Evolutionary conservation across 306 rosid species (phyloP), one percentile per base, ranked within the genome.

Genomic region (Cucurbita pepo): DNA sequence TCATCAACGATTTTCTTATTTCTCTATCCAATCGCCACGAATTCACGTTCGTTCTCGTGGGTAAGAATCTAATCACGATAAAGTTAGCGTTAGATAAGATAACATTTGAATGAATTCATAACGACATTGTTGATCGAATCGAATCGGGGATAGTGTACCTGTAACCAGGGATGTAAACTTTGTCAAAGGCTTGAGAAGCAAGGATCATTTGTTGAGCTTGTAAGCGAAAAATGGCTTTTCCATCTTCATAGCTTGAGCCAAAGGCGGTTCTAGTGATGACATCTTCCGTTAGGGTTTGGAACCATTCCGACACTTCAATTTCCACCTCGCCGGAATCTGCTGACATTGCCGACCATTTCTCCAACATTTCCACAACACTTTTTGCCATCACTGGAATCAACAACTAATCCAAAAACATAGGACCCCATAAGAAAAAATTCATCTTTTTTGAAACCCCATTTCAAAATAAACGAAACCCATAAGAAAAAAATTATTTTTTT

Each of bases 211-310:
- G 99, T 50, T 91, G 86, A 1, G 89, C 80, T 84, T 95, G 99
- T 10, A 95, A 75, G 1, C 81, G 75, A 73, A 89, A 95, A 77
- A 95, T 83, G 70, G 92, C 91, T 76, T 89, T 95, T 64, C 97
- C 99, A 72, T 91, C 99, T 79, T 91, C 95, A 55, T 91, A 91
- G 84, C 99, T 91, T 67, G 86, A 85, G 74, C 99, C 99, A 1
- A 95, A 95, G 3, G 96, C 97, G 0, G 97, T 69, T 25, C 92
- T 83, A 3, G 96, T 91, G 15, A 95, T 89, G 6, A 91, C 87
- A 5, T 95, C 99, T 78, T 91, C 99, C 0, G 97, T 89, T 61
- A 95, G 79, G 63, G 74, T 89, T 73, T 88, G 93, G 82, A 89
- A 95, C 79, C 90, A 88, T 76, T 95, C 93, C 0, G 95, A 88